Conservation (phyloP, 2,329 filamentous ascomycete species). For the Diaporthe capsici region DNA sequence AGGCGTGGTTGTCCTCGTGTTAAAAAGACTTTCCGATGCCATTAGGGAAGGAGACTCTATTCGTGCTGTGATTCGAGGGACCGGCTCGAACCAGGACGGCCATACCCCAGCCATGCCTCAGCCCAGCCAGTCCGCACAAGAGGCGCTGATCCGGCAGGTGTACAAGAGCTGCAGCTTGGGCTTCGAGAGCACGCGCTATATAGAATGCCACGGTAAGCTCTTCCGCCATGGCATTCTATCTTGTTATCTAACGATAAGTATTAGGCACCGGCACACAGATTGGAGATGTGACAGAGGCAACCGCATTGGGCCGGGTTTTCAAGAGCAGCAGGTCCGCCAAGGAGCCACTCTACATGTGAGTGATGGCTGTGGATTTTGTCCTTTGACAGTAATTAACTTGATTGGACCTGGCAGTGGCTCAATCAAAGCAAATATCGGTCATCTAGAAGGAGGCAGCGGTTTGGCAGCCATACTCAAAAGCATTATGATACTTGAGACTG, state of each 20-base stretch:
- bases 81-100: conserved; percentile 56
- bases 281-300: conserved; percentile 49
- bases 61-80: conserved; percentile 51
- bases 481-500: too few relatives aligned
- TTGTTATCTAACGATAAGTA: neutral
- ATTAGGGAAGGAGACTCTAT: conserved; percentile 57
- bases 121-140: conserved; percentile 52
- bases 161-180: conserved; percentile 44
- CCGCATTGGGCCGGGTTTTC: conserved; percentile 50
- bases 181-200: conserved; percentile 39
- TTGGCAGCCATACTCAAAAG: too few relatives aligned
- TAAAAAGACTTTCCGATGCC: conserved; percentile 61
- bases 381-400: too few relatives aligned
- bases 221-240: neutral
- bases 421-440: too few relatives aligned
- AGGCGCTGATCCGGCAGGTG: conserved; percentile 46
- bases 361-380: neutral
- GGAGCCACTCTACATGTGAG: conserved; percentile 40
- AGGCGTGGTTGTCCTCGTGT: conserved; percentile 55
- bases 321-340: conserved; percentile 19
- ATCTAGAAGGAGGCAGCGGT: too few relatives aligned
- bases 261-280: conserved; percentile 2
- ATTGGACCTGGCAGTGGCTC: too few relatives aligned
- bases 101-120: conserved; percentile 55
- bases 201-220: conserved; percentile 45